Conservation (phyloP, 2,329 filamentous ascomycete species). For the Aspergillus quadrilineatus region DNA sequence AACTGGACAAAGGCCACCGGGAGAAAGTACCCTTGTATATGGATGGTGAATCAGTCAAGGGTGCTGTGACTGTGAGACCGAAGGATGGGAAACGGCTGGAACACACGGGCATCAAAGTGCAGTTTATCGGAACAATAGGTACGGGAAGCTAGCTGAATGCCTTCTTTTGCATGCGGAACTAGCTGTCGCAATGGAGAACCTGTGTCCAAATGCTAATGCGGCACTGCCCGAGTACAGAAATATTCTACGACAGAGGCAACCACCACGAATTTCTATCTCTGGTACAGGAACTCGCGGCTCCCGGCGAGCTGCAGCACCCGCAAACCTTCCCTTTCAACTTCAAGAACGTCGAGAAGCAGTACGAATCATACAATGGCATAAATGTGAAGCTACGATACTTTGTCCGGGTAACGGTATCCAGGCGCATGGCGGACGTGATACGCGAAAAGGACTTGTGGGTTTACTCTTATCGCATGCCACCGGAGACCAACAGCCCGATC, state of each 20-base stretch:
- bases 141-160: conserved; percentile 21
- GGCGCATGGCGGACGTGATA: conserved; percentile 96
- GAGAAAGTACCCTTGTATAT: conserved; percentile 97
- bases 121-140: conserved; percentile 99
- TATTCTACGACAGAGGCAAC: conserved; percentile 99
- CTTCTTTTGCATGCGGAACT: not conserved
- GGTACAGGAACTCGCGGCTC: conserved; percentile 93
- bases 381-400: conserved; percentile 99
- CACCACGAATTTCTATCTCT: conserved; percentile 99
- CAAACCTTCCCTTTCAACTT: conserved; percentile 99
- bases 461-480: conserved; percentile 95
- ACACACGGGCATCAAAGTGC: conserved; percentile 98
- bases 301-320: conserved; percentile 95
- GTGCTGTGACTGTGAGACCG: conserved; percentile 87
- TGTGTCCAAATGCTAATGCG: not conserved
- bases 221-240: conserved; percentile 61
- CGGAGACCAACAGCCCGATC: conserved; percentile 96
- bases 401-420: conserved; percentile 90
- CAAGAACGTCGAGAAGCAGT: conserved; percentile 99
- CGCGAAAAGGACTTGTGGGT: conserved; percentile 99
- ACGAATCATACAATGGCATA: conserved; percentile 99
- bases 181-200: not conserved
- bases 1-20: conserved; percentile 95
- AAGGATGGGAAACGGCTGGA: conserved; percentile 98
- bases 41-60: conserved; percentile 97